phyloP scores from a whole-genome alignment of 2,329 filamentous ascomycete species.

The Apiospora rasikravindrae region DNA sequence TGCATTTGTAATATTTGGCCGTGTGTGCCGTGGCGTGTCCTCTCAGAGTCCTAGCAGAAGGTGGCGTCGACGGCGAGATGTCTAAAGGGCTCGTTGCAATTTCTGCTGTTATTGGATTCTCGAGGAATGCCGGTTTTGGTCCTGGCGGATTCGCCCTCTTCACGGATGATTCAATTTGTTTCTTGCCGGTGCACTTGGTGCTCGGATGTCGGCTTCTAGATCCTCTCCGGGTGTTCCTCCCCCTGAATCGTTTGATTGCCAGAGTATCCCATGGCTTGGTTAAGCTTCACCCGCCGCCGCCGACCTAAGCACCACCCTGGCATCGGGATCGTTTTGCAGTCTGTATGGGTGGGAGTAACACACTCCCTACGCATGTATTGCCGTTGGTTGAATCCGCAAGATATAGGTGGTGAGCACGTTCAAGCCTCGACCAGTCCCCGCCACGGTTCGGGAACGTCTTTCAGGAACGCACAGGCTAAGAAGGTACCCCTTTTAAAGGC shows the following conservation, averaged over 20 bases:
- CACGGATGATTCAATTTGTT: no score
- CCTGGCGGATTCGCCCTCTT: background rate
- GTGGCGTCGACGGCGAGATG: background rate
- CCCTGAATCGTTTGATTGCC: background rate
- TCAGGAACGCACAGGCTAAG: background rate
- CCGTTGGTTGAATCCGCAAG: no score
- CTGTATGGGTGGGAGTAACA: background rate
- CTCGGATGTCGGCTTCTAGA: background rate
- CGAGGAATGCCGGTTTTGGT: background rate
- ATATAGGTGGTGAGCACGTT: background rate
- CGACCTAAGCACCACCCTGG: background rate
- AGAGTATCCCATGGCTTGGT: background rate
- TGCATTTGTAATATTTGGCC: background rate
- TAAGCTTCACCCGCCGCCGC: background rate
- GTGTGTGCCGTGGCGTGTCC: background rate
- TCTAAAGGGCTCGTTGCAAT: background rate
- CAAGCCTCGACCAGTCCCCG: background rate
- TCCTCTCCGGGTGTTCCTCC: background rate
- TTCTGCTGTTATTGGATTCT: background rate
- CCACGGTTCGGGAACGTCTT: slow-evolving; percentile 3
- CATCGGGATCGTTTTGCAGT: background rate
- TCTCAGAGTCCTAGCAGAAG: background rate
- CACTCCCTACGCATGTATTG: no score
- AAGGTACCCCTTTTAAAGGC: background rate
- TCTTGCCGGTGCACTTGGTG: background rate